phyloP scores from a whole-genome alignment of 2,329 filamentous ascomycete genomes.

The Ophiostoma ips region DNA sequence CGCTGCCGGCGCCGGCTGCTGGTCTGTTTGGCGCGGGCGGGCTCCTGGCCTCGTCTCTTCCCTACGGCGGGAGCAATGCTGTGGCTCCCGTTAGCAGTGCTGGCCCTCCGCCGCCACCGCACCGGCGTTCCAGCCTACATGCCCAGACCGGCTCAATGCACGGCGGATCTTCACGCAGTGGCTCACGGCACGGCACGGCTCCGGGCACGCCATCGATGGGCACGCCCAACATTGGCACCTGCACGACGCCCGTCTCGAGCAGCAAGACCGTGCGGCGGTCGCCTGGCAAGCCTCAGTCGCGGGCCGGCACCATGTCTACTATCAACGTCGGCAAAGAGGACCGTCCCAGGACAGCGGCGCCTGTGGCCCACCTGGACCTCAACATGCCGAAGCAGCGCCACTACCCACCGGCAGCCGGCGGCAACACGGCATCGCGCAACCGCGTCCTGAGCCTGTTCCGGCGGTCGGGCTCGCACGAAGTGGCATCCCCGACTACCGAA shows the following conservation, averaged over 20 bases:
- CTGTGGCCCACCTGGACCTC: constrained; percentile 8
- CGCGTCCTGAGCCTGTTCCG: constrained; percentile 38
- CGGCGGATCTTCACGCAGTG: constrained; percentile 8
- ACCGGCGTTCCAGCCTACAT: constrained; percentile 39
- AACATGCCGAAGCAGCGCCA: constrained; percentile 23
- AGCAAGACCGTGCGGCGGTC: constrained; percentile 17
- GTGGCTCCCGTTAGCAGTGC: constrained; percentile 7
- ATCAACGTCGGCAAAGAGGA: neutral
- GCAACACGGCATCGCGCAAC: constrained; percentile 25
- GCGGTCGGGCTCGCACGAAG: constrained; percentile 29
- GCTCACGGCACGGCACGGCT: constrained; percentile 10
- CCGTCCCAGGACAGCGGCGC: neutral
- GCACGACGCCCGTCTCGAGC: neutral
- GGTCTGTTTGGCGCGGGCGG: constrained; percentile 23
- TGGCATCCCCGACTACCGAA: constrained; percentile 10
- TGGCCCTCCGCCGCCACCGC: constrained; percentile 32
- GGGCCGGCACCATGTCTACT: constrained; percentile 3
- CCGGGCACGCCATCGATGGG: constrained; percentile 12
- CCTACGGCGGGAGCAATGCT: constrained; percentile 8
- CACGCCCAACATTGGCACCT: neutral
- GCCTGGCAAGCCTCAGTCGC: constrained; percentile 9
- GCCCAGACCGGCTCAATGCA: constrained; percentile 25
- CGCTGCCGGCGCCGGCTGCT: constrained; percentile 29
- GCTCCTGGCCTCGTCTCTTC: constrained; percentile 18
- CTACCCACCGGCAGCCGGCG: constrained; percentile 36